These are phyloP conservation scores for Inga oerstediana DNA, from an alignment of 306 rosid species.

Conservation along the genomic window DNA sequence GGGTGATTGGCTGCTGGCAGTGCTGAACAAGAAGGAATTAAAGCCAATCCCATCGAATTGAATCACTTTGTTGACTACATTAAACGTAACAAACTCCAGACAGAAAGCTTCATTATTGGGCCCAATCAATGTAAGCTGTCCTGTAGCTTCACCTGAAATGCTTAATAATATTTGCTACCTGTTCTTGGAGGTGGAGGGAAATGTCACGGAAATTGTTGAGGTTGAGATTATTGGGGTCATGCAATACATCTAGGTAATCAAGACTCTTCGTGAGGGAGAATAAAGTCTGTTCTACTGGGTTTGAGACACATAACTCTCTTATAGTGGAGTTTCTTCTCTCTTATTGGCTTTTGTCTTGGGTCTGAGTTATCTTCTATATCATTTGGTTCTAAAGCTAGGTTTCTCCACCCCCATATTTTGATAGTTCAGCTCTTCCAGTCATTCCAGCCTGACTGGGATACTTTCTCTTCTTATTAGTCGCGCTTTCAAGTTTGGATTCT, in stretches of 20 bases:
- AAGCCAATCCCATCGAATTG: conserved; percentile 52
- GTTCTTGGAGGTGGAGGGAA: background rate
- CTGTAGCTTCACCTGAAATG: conserved; percentile 18
- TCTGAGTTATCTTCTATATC: background rate
- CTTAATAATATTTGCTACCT: conserved; percentile 19
- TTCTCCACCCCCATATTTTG: background rate
- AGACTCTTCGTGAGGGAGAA: conserved; percentile 7
- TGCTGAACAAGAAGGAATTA: conserved; percentile 73
- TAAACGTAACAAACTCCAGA: conserved; percentile 55
- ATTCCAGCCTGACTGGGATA: background rate
- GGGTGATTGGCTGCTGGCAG: conserved; percentile 45
- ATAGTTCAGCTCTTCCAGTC: background rate
- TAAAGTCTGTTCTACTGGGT: background rate
- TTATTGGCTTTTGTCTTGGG: too few relatives aligned
- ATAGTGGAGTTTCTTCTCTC: background rate
- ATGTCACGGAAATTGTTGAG: background rate
- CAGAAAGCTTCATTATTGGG: conserved; percentile 60
- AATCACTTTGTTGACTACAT: conserved; percentile 52
- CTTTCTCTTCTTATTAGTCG: background rate
- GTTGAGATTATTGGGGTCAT: background rate
- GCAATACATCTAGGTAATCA: conserved; percentile 9
- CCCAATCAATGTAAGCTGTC: conserved; percentile 54
- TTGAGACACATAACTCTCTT: background rate
- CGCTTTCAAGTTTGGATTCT: background rate
- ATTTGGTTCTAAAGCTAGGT: background rate